Base-by-base conservation (phyloP, 2,329 filamentous ascomycete species). In the Hypoxylon sp. region DNA sequence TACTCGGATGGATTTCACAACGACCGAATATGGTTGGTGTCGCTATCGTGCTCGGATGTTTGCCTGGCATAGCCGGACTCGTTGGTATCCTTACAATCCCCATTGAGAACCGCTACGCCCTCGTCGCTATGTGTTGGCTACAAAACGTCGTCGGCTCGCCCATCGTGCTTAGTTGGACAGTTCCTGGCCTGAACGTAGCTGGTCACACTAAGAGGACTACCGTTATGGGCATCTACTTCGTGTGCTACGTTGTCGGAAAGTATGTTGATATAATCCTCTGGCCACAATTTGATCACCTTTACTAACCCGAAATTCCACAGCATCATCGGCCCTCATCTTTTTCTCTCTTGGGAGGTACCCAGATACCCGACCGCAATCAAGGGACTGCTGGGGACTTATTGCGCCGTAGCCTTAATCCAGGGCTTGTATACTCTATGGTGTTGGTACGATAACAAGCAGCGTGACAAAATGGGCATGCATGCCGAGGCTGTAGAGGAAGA, bases 111-210 rank as follows among this genome's bases (percentile, higher is more conserved):
- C 79, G 79, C 55, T 78, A 82, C 74, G 79, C 79, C 1, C 77
- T 85, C 1, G 81, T 84, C 0, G 83, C 75, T n/a, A 84, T 82
- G 68, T 82, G 81, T 6, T 85, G 83, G 83, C 71, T 85, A 11
- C 81, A 84, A 62, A 81, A 81, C 43, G 74, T 84, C 2, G 62
- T 85, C 39, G 83, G 83, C 4, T 80, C 81, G 0, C 80, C 83
- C 0, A 79, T 85, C 2, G 80, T 85, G 39, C 65, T 85, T 0
- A 82, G 76, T 37, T 86, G 83, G 83, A 84, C 83, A 22, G 65
- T 85, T 0, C 78, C 84, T 11, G 80, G 77, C 2, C 74, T 78
- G n/a, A 82, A 77, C 64, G 73, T 80, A 11, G 78, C 81, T 0
- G 83, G 83, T 0, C 82, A 86, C 66, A 85, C 82, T 1, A 85